These are phyloP conservation scores for Arthrocladium fulminans DNA, from an alignment of 2,329 filamentous ascomycete species.

Conservation along the genomic window DNA sequence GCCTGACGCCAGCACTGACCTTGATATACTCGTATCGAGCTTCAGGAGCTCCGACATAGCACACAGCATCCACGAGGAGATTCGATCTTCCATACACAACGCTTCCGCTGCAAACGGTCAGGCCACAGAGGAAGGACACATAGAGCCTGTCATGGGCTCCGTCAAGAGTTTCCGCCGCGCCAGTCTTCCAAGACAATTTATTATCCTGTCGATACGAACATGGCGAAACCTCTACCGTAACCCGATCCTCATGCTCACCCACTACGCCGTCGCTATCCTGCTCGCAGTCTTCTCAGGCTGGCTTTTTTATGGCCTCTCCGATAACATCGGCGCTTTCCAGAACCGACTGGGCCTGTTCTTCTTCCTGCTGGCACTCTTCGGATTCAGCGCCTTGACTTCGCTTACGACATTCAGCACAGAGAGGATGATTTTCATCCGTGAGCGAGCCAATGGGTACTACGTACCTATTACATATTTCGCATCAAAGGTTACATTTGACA, in stretches of 20 bases:
- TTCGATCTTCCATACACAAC: slow-evolving; percentile 56
- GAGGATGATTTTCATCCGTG: slow-evolving; percentile 79
- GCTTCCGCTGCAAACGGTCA: slow-evolving; percentile 62
- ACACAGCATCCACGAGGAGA: slow-evolving; percentile 64
- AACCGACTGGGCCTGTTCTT: slow-evolving; percentile 96
- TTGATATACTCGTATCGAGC: slow-evolving; percentile 69
- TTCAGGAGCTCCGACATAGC: slow-evolving; percentile 75
- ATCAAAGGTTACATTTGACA: slow-evolving; percentile 96
- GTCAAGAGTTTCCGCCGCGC: slow-evolving; percentile 75
- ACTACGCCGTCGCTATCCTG: slow-evolving; percentile 93
- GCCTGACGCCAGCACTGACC: slow-evolving; percentile 59
- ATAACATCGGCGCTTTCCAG: slow-evolving; percentile 95
- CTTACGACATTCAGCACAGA: slow-evolving; percentile 90
- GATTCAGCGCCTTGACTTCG: slow-evolving; percentile 91
- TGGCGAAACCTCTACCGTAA: slow-evolving; percentile 98
- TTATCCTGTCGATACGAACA: slow-evolving; percentile 79
- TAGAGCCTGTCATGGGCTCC: slow-evolving; percentile 37
- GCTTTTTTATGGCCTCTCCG: slow-evolving; percentile 90
- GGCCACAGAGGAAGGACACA: slow-evolving; percentile 43
- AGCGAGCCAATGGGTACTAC: slow-evolving; percentile 95
- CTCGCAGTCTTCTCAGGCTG: slow-evolving; percentile 90
- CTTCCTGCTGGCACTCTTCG: slow-evolving; percentile 90
- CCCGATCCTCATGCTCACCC: slow-evolving; percentile 94
- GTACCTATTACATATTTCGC: slow-evolving; percentile 87
- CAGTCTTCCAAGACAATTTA: slow-evolving; percentile 70